Conservation (phyloP, 345 rosid genomes). For the Gossypium rotundifolium region DNA sequence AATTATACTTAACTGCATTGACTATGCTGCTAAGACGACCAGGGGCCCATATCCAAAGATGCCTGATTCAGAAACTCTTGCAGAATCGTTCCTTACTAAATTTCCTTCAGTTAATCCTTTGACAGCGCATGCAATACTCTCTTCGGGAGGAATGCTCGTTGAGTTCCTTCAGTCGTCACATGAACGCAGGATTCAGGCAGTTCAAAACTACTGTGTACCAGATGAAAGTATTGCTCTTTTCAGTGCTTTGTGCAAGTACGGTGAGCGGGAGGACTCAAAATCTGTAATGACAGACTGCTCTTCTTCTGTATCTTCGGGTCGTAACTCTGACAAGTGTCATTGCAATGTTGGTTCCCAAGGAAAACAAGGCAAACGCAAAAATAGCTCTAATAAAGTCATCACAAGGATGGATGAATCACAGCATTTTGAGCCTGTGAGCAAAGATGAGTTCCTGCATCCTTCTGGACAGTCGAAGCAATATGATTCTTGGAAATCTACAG, state of each 20-base stretch:
- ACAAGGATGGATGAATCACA: slow-evolving; percentile 32
- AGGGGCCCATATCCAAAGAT: slow-evolving; percentile 49
- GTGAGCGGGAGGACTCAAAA: slow-evolving; percentile 86
- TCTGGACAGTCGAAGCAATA: slow-evolving; percentile 26
- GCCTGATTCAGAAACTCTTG: slow-evolving; percentile 85
- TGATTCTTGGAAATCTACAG: slow-evolving; percentile 37
- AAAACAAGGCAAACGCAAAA: slow-evolving; percentile 30
- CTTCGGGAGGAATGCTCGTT: slow-evolving; percentile 48
- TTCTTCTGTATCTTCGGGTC: slow-evolving; percentile 81
- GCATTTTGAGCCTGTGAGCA: slow-evolving; percentile 31
- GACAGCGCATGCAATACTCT: slow-evolving; percentile 76
- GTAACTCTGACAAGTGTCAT: slow-evolving; percentile 49
- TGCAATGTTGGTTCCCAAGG: slow-evolving; percentile 34
- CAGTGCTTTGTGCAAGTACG: slow-evolving; percentile 59
- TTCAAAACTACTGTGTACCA: slow-evolving; percentile 54
- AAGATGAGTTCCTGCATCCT: slow-evolving; percentile 29
- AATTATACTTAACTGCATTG: slow-evolving; percentile 60
- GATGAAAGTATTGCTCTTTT: slow-evolving; percentile 67
- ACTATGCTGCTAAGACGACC: slow-evolving; percentile 33
- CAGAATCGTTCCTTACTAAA: slow-evolving; percentile 79
- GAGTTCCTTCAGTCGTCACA: slow-evolving; percentile 64
- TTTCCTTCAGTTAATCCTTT: slow-evolving; percentile 90
- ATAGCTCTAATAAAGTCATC: slow-evolving; percentile 27
- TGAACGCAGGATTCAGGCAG: slow-evolving; percentile 42
- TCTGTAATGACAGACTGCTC: slow-evolving; percentile 89